Evolutionary conservation across 495 filamentous ascomycete genomes (phyloP).

Genomic region (Clavariopsis aquatica): DNA sequence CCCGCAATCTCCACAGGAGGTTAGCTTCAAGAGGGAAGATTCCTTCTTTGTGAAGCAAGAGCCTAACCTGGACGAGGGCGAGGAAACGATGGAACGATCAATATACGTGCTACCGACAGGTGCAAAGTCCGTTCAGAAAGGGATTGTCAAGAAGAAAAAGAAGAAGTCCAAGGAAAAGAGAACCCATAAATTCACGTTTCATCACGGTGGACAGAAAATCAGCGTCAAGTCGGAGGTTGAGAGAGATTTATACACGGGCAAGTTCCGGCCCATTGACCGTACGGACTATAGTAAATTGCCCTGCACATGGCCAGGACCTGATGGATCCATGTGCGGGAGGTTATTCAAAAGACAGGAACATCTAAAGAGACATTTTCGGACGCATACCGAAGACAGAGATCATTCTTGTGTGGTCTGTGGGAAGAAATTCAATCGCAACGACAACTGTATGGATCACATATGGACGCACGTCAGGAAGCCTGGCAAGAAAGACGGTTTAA

Average conservation of each 20-base stretch:
- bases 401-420: slow-evolving; percentile 7
- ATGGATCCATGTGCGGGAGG: not conserved
- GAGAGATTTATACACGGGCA: not conserved
- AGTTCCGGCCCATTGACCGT: not conserved
- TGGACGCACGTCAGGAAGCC: slow-evolving; percentile 18
- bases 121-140: not conserved
- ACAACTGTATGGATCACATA: slow-evolving; percentile 26
- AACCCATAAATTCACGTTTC: too few species aligned
- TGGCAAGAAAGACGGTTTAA: slow-evolving; percentile 16
- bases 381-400: not conserved
- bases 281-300: not conserved
- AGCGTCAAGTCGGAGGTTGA: not conserved
- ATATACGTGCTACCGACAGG: not conserved
- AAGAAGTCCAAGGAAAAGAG: not conserved
- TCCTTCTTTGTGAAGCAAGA: not conserved
- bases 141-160: slow-evolving; percentile 2
- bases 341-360: slow-evolving; percentile 23
- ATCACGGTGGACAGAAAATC: not conserved
- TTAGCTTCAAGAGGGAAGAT: slow-evolving; percentile 5
- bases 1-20: slow-evolving; percentile 8
- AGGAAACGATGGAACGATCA: not conserved
- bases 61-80: not conserved
- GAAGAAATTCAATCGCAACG: slow-evolving; percentile 19
- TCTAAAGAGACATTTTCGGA: slow-evolving; percentile 18
- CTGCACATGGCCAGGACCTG: not conserved